Percentiles rank a stretch among this genome's conserved stretches.
Conservation (phyloP, 2,329 filamentous ascomycete species). For the Chaetomium globosum region DNA sequence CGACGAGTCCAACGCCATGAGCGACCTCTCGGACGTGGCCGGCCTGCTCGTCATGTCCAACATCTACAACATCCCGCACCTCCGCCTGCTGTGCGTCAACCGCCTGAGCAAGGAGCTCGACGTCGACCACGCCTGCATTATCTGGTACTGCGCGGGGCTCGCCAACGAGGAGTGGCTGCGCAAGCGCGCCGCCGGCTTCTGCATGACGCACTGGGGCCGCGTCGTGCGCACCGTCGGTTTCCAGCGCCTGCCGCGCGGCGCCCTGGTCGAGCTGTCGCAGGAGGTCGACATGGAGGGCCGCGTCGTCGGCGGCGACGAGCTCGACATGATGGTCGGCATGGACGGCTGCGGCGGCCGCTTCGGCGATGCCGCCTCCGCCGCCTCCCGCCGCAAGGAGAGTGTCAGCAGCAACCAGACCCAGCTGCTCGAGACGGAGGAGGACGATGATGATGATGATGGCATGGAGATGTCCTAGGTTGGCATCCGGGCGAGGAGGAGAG, state of each 20-base stretch:
- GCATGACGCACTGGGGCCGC: slow-evolving; percentile 91
- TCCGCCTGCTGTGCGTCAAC: slow-evolving; percentile 88
- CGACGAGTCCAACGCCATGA: slow-evolving; percentile 63
- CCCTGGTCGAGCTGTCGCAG: slow-evolving; percentile 87
- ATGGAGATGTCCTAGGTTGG: slow-evolving; percentile 56
- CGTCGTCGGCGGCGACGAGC: slow-evolving; percentile 83
- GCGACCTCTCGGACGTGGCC: slow-evolving; percentile 80
- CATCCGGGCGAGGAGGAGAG: slow-evolving; percentile 12
- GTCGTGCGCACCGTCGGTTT: slow-evolving; percentile 90
- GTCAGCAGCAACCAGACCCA: slow-evolving; percentile 62
- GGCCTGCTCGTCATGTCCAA: slow-evolving; percentile 97
- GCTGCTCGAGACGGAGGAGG: slow-evolving; percentile 60
- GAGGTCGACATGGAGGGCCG: slow-evolving; percentile 93
- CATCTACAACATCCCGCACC: slow-evolving; percentile 93
- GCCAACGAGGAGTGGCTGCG: slow-evolving; percentile 94
- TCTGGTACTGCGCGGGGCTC: slow-evolving; percentile 90
- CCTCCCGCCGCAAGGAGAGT: slow-evolving; percentile 58
- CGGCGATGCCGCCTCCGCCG: slow-evolving; percentile 45
- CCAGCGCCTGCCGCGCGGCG: slow-evolving; percentile 73
- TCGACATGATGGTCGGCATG: slow-evolving; percentile 59
- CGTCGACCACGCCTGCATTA: slow-evolving; percentile 89
- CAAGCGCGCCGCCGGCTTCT: slow-evolving; percentile 83
- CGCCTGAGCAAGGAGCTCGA: slow-evolving; percentile 88
- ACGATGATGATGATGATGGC: slow-evolving; percentile 63
- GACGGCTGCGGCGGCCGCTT: slow-evolving; percentile 48